Percentiles rank a stretch among this genome's conserved stretches.
Conservation (phyloP, 1,284 basidiomycete genomes). For the Inonotus obliquus region DNA sequence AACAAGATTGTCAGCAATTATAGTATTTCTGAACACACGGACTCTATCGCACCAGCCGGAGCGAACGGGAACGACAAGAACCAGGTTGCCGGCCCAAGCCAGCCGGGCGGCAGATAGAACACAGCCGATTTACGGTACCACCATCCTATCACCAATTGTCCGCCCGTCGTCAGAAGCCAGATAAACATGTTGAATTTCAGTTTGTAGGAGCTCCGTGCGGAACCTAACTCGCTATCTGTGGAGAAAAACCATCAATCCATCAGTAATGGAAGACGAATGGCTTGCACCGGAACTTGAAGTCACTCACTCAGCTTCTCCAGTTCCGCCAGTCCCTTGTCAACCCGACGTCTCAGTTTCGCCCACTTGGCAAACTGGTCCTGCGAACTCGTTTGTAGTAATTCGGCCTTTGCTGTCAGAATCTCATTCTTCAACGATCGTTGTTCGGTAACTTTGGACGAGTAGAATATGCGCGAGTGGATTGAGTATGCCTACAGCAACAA, state of each 20-base stretch:
- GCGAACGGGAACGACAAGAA: conserved; percentile 81
- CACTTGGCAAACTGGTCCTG: conserved; percentile 99
- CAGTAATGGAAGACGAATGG: not conserved
- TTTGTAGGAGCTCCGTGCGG: conserved; percentile 64
- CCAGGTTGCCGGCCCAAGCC: conserved; percentile 84
- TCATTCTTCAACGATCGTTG: conserved; percentile 73
- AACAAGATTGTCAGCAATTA: conserved; percentile 8
- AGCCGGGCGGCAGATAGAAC: conserved; percentile 84
- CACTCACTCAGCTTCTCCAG: conserved; percentile 89
- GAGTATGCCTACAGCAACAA: conserved; percentile 52
- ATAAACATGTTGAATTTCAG: conserved; percentile 69
- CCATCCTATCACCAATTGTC: conserved; percentile 81
- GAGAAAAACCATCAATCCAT: not conserved
- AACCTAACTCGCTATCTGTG: conserved; percentile 68
- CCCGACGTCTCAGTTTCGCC: conserved; percentile 87
- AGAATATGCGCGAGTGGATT: conserved; percentile 63
- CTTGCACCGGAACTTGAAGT: not conserved
- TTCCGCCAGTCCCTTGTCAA: conserved; percentile 91
- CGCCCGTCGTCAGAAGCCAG: conserved; percentile 81
- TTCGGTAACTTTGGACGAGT: conserved; percentile 45
- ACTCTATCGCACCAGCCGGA: conserved; percentile 49
- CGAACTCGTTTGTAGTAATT: conserved; percentile 85
- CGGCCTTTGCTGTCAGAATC: conserved; percentile 76
- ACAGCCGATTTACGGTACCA: conserved; percentile 87
- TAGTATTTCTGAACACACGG: not conserved